Evolutionary conservation across 371 early-diverging fungal species (phyloP), one percentile per base, ranked within the genome.

Genomic region (Mucor racemosus): DNA sequence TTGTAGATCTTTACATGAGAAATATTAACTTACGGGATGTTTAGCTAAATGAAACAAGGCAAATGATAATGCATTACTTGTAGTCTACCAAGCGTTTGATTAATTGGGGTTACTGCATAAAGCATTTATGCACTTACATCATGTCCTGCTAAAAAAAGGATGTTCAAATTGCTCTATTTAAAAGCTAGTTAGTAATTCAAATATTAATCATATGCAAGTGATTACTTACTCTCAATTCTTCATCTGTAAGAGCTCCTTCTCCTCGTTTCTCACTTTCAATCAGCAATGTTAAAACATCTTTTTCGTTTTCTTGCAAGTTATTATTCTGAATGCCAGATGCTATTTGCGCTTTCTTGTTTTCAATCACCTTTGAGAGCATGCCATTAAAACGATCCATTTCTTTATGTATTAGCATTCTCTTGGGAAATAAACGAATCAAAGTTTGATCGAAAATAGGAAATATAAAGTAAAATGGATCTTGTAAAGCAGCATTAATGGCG

Each of bases 391-490:
- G 39, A 54, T 73, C 66, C 55, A 66, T 14, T 14, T 62, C 60
- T 33, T 46, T 33, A 21, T 67, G 50, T 9, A 40, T 36, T 11
- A 7, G 7, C 5, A 17, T 15, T 31, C 71, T 39, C 7, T 46
- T 46, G 19, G 77, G 73, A 38, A 65, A 75, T 15, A 76, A 10
- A 56, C 60, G 57, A 1, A 73, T 19, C 36, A 73, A 67, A 4
- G 56, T 59, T 1, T 48, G 44, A 33, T 86, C 86, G 4, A 84
- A 70, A 35, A 68, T 54, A 6, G 88, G 86, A 40, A 88, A 81
- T 53, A 86, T 41, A 44, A 76, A 69, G 58, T 73, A 82, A 4
- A 82, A 57, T 0, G 81, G 78, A 34, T 79, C 65, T 4, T 62
- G 66, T 17, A 76, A 39, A 10, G 58, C 72, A 15, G 38, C 36